Conservation (phyloP, 768 basidiomycete species). For the Serendipita sp. region DNA sequence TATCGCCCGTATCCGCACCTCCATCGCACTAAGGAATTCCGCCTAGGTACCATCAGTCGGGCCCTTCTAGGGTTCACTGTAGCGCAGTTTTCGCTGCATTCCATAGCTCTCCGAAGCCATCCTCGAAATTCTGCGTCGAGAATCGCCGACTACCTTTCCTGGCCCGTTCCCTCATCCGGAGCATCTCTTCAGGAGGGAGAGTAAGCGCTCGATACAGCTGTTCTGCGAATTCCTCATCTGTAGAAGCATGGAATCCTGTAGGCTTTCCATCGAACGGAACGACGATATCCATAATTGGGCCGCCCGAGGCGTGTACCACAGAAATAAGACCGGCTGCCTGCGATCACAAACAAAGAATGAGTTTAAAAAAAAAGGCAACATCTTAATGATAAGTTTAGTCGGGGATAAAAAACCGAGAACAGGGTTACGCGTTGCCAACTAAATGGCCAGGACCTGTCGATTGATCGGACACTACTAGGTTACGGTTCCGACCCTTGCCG, state of each 20-base stretch:
- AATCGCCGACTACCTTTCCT: constrained; percentile 60
- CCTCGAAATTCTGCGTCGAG: constrained; percentile 60
- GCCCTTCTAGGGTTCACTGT: no score
- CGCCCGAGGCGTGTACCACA: constrained; percentile 83
- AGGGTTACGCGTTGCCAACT: no score
- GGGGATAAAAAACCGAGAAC: neutral
- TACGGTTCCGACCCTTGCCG: no score
- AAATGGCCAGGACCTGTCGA: no score
- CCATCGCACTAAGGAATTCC: no score
- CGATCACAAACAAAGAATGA: neutral
- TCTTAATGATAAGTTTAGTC: neutral
- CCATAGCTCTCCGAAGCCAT: constrained; percentile 31
- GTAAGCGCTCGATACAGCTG: constrained; percentile 48
- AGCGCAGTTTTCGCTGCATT: neutral
- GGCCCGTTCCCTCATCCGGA: constrained; percentile 51
- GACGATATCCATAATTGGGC: constrained; percentile 82
- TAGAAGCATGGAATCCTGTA: constrained; percentile 76
- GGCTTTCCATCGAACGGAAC: constrained; percentile 54
- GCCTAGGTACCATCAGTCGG: no score
- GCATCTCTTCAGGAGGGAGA: constrained; percentile 36
- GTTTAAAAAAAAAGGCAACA: neutral
- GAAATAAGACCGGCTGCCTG: constrained; percentile 92
- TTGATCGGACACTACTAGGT: no score
- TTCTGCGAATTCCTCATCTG: constrained; percentile 46
- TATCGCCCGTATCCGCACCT: no score